A percentile compares a stretch with the other conserved stretches of the same genome.
phyloP scores from a whole-genome alignment of 2,329 filamentous ascomycete genomes.

The Monilinia laxa region DNA sequence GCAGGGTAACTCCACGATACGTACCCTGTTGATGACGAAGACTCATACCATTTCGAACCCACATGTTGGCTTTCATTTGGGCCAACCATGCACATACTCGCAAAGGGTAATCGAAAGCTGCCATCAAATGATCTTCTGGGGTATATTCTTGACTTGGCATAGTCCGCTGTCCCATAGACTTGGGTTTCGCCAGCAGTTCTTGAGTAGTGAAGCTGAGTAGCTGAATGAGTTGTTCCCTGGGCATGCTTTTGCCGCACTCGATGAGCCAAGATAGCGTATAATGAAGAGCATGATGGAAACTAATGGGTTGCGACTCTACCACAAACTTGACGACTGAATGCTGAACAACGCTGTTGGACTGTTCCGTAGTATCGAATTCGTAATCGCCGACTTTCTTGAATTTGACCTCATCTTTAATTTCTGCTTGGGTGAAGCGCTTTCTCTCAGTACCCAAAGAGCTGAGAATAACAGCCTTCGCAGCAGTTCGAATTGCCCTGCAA shows the following conservation, averaged over 20 bases:
- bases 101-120: slow-evolving; percentile 88
- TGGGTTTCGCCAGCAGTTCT: slow-evolving; percentile 65
- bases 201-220: slow-evolving; percentile 71
- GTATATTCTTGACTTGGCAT: slow-evolving; percentile 57
- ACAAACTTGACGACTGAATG: slow-evolving; percentile 80
- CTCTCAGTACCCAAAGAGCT: slow-evolving; percentile 90
- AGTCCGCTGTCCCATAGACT: slow-evolving; percentile 57
- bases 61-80: slow-evolving; percentile 98
- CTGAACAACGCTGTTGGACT: slow-evolving; percentile 34
- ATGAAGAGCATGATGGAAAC: slow-evolving; percentile 95
- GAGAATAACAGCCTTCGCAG: slow-evolving; percentile 80
- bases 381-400: slow-evolving; percentile 79
- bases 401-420: slow-evolving; percentile 80
- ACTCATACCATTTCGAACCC: slow-evolving; percentile 97
- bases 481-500: slow-evolving; percentile 68
- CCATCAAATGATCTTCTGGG: slow-evolving; percentile 78
- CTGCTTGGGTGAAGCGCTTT: slow-evolving; percentile 77
- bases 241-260: slow-evolving; percentile 79
- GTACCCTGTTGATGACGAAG: slow-evolving; percentile 92
- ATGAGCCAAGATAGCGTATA: slow-evolving; percentile 96
- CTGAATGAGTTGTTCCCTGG: slow-evolving; percentile 62
- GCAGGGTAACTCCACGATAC: slow-evolving; percentile 83
- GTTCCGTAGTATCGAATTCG: slow-evolving; percentile 64
- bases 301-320: slow-evolving; percentile 87
- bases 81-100: slow-evolving; percentile 94